Percentiles rank a stretch among this genome's conserved stretches.
These are phyloP conservation scores for Meyerozyma elateridarum DNA, from an alignment of 1,139 yeast genomes.

Conservation along the genomic window DNA sequence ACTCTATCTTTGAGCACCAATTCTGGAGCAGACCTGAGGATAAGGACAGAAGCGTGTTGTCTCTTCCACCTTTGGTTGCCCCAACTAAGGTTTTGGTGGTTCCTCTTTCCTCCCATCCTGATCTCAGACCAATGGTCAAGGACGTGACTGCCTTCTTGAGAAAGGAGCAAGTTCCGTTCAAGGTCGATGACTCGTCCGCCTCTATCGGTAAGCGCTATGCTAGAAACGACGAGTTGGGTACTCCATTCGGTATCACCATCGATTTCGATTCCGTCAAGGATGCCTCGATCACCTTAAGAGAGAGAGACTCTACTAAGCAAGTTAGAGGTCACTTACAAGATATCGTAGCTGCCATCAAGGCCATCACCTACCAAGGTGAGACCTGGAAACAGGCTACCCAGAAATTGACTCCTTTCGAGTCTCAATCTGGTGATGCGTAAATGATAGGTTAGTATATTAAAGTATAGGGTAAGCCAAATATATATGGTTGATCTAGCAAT, in stretches of 20 bases:
- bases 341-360: conserved; percentile 73
- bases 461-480: too few relatives aligned
- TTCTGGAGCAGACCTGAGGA: conserved; percentile 96
- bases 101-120: conserved; percentile 84
- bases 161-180: conserved; percentile 83
- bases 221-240: conserved; percentile 98
- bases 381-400: conserved; percentile 87
- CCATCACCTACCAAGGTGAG: conserved; percentile 66
- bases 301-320: conserved; percentile 95
- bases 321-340: conserved; percentile 88
- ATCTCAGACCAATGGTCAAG: conserved; percentile 71
- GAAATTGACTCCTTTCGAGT: conserved; percentile 57
- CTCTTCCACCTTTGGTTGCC: conserved; percentile 93
- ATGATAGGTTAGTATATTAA: too few relatives aligned
- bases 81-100: conserved; percentile 96
- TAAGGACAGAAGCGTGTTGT: conserved; percentile 82
- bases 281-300: conserved; percentile 90
- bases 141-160: conserved; percentile 68
- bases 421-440: conserved; percentile 33
- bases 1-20: conserved; percentile 87
- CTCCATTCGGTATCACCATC: conserved; percentile 97
- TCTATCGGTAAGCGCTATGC: conserved; percentile 98
- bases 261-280: conserved; percentile 94
- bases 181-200: conserved; percentile 95
- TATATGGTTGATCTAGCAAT: too few relatives aligned